A percentile compares a stretch with the other conserved stretches of the same genome.
These are phyloP conservation scores for Nigrospora osmanthi DNA, from an alignment of 2,329 filamentous ascomycete genomes.

Conservation along the genomic window DNA sequence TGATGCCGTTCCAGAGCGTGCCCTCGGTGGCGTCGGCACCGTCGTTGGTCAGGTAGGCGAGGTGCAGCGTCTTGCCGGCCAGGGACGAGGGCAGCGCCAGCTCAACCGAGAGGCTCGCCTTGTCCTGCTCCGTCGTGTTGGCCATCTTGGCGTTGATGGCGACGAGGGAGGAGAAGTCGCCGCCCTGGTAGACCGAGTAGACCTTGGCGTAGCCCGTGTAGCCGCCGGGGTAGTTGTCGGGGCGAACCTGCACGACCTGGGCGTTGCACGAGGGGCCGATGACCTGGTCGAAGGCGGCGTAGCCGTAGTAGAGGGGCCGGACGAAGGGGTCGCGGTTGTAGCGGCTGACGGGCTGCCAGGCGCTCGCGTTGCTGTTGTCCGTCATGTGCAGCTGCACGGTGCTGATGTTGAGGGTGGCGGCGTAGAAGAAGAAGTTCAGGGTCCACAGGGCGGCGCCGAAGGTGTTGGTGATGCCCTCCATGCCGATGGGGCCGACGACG, in stretches of 20 bases:
- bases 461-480: slow-evolving; percentile 35
- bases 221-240: slow-evolving; percentile 18
- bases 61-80: slow-evolving; percentile 31
- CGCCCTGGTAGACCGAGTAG: slow-evolving; percentile 35
- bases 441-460: slow-evolving; percentile 43
- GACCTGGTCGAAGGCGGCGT: slow-evolving; percentile 40
- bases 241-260: slow-evolving; percentile 27
- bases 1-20: slow-evolving; percentile 38
- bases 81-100: slow-evolving; percentile 28
- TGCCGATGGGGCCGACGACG: slow-evolving; percentile 38
- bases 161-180: slow-evolving; percentile 30
- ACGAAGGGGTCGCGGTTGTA: slow-evolving; percentile 32
- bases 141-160: slow-evolving; percentile 36
- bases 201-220: slow-evolving; percentile 33
- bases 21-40: slow-evolving; percentile 32
- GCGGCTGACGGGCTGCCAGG: slow-evolving; percentile 36
- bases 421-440: slow-evolving; percentile 43
- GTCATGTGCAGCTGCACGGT: slow-evolving; percentile 46
- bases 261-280: slow-evolving; percentile 34
- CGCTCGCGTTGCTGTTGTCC: slow-evolving; percentile 40
- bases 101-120: slow-evolving; percentile 28
- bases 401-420: slow-evolving; percentile 35
- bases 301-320: slow-evolving; percentile 40
- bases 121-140: slow-evolving; percentile 28
- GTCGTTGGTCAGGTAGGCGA: slow-evolving; percentile 36